A percentile compares a stretch with the other conserved stretches of the same genome.
phyloP scores from a whole-genome alignment of 2,329 filamentous ascomycete genomes.

The Pseudodiploospora longispora region DNA sequence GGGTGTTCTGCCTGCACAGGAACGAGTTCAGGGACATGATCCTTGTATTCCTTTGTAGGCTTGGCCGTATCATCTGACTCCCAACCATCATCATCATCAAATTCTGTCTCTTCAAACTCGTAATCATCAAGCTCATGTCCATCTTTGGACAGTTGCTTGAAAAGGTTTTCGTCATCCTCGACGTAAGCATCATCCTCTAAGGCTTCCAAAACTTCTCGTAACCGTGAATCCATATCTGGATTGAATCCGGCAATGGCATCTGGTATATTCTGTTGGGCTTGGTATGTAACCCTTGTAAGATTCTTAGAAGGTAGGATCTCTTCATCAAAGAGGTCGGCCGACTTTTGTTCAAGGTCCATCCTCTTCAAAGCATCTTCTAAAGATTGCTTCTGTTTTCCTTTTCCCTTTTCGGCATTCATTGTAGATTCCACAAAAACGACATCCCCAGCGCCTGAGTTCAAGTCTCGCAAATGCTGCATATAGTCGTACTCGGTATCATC shows the following conservation, averaged over 20 bases:
- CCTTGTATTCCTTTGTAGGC: constrained; percentile 52
- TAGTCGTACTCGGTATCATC: constrained; percentile 97
- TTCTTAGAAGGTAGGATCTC: constrained; percentile 75
- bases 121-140: constrained; percentile 66
- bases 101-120: constrained; percentile 66
- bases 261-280: constrained; percentile 86
- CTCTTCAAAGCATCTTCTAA: constrained; percentile 75
- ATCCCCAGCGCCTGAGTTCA: constrained; percentile 62
- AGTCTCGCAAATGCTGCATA: constrained; percentile 95
- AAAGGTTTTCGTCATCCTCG: constrained; percentile 79
- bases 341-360: constrained; percentile 46
- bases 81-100: constrained; percentile 72
- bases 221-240: constrained; percentile 91
- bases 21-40: constrained; percentile 41
- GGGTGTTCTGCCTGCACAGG: constrained; percentile 36
- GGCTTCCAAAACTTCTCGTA: constrained; percentile 87
- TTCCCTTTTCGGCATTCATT: constrained; percentile 54
- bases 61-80: constrained; percentile 90
- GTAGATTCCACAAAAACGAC: constrained; percentile 77
- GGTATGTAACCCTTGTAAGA: constrained; percentile 68
- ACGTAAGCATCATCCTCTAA: constrained; percentile 94
- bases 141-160: constrained; percentile 62
- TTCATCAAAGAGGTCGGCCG: constrained; percentile 57
- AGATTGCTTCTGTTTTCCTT: constrained; percentile 66
- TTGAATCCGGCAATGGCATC: constrained; percentile 90